Percentiles rank a stretch among this genome's conserved stretches.
Conservation (phyloP, 768 basidiomycete species). For the Gymnopilus junonius region DNA sequence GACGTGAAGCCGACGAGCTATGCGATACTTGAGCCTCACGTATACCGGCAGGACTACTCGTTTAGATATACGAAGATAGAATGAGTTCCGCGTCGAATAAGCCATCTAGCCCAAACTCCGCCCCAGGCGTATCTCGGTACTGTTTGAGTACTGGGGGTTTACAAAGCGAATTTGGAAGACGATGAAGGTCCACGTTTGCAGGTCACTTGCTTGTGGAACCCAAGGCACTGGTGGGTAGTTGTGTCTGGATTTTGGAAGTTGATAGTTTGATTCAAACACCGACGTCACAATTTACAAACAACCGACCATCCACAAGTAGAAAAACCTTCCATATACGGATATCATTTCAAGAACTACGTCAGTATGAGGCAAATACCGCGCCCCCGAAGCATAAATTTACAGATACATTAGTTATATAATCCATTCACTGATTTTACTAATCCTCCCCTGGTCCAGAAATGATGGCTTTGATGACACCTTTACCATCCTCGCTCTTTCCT, state of each 20-base stretch:
- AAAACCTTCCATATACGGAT: neutral
- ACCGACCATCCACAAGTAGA: neutral
- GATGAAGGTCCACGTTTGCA: too few species aligned
- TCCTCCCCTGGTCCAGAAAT: constrained; percentile 73
- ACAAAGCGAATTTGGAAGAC: too few species aligned
- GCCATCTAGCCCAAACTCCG: too few species aligned
- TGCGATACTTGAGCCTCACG: constrained; percentile 41
- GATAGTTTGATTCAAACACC: too few species aligned
- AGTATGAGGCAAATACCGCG: too few species aligned
- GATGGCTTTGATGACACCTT: constrained; percentile 86
- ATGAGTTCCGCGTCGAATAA: constrained; percentile 75
- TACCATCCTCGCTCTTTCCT: constrained; percentile 87
- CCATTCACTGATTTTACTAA: neutral
- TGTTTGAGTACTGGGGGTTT: too few species aligned
- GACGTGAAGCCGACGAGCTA: neutral
- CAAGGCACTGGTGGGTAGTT: too few species aligned
- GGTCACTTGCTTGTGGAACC: too few species aligned
- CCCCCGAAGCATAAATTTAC: neutral
- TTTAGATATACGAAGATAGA: constrained; percentile 82
- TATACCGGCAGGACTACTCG: constrained; percentile 79
- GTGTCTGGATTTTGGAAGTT: too few species aligned
- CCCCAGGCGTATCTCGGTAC: too few species aligned
- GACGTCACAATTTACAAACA: neutral
- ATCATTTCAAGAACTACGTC: neutral
- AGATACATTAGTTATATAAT: too few species aligned